phyloP scores from a whole-genome alignment of 371 early-diverging fungal species.

The Mycotypha africana region DNA sequence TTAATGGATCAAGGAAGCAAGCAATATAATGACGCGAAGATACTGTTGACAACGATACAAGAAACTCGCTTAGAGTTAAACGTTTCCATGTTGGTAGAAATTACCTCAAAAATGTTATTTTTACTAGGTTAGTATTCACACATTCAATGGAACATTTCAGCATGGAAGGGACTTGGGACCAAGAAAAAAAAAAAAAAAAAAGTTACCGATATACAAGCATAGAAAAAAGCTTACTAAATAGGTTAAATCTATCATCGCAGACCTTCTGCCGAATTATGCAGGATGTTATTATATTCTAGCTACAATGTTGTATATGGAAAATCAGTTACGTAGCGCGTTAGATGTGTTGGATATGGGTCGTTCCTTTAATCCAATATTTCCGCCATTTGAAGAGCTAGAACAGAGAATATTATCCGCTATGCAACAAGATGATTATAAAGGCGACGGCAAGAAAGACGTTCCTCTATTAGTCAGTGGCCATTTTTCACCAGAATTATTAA shows the following conservation, averaged over 20 bases:
- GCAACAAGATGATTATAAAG: constrained; percentile 29
- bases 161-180: no score
- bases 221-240: no score
- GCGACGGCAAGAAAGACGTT: constrained; percentile 27
- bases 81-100: constrained; percentile 34
- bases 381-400: constrained; percentile 51
- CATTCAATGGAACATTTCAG: no score
- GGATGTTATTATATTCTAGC: constrained; percentile 55
- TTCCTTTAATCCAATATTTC: constrained; percentile 43
- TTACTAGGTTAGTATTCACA: no score
- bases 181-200: no score
- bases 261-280: constrained; percentile 51
- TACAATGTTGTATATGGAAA: constrained; percentile 46
- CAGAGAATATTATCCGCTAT: constrained; percentile 37
- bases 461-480: constrained; percentile 35
- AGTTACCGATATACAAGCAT: constrained; percentile 6
- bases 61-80: constrained; percentile 38
- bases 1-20: constrained; percentile 38
- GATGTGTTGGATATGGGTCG: constrained; percentile 46
- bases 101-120: constrained; percentile 49
- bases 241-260: no score
- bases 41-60: constrained; percentile 38
- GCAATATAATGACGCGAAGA: constrained; percentile 39
- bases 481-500: constrained; percentile 35
- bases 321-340: constrained; percentile 45